Base-by-base conservation (phyloP, 495 filamentous ascomycete species). In the Daldinia decipiens region DNA sequence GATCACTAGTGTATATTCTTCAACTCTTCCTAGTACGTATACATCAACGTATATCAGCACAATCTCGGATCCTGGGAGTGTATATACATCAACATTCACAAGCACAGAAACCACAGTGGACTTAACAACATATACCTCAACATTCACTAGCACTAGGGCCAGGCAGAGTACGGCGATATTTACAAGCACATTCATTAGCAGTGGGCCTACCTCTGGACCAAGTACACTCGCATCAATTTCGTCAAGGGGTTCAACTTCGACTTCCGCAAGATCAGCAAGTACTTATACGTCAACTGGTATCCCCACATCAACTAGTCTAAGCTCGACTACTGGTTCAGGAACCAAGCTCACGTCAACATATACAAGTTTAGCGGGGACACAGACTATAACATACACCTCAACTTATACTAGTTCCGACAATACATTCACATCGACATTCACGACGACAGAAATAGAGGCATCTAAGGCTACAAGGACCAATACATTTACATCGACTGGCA, bases 11-110 rank as follows among this genome's bases (percentile, higher is more conserved):
- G 50, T 36, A 17, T 17, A 45, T 45, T 45, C 40, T 45, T 45
- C 40, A 21, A 19, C n/a, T 9, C 5, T 45, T 45, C 17, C 40
- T 45, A 17, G n/a, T 7, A 45, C n/a, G 0, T 56, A 55, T 6
- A 68, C 65, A 45, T 69, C 65, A 15, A 65, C 59, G 5, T 69
- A 52, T 32, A 68, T 29, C 17, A 40, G 13, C 4, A 27, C 26
- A 27, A 27, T 27, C 26, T 27, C 4, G 4, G 26, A 4, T 4
- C 26, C 26, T 27, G 26, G 26, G 26, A 27, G 26, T 27, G 26
- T 27, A 5, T 39, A 40, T 11, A 74, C 72, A 0, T 36, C 43
- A 3, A 72, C 69, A 0, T 9, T 61, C 3, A 70, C 62, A 19
- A 64, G 52, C 5, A 72, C 64, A 45, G n/a, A n/a, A 9, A 17